These are phyloP conservation scores for Podospora appendiculata DNA, from an alignment of 495 filamentous ascomycete genomes.

Conservation along the genomic window DNA sequence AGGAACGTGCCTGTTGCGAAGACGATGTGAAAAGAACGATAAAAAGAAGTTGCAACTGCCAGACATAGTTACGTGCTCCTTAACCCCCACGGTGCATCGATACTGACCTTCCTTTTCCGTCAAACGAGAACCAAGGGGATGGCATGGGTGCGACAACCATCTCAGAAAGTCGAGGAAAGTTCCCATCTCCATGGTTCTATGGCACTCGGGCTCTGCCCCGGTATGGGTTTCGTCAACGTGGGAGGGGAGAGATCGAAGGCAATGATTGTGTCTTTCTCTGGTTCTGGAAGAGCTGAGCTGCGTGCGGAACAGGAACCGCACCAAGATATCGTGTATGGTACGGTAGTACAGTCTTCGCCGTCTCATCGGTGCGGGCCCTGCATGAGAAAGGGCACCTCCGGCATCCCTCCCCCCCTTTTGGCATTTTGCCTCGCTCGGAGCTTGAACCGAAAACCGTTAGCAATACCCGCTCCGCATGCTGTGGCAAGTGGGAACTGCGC, in stretches of 20 bases:
- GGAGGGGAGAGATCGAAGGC: neutral
- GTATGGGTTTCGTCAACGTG: neutral
- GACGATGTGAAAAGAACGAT: too few relatives aligned
- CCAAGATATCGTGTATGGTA: neutral
- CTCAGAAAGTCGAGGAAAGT: too few relatives aligned
- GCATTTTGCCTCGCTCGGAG: neutral
- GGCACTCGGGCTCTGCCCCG: neutral
- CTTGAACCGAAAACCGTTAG: slow-evolving; percentile 11
- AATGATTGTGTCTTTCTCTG: neutral
- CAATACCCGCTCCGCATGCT: slow-evolving; percentile 1
- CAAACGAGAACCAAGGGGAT: neutral
- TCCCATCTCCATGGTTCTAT: neutral
- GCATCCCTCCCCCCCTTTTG: neutral
- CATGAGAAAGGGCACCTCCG: neutral
- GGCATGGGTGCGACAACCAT: too few relatives aligned
- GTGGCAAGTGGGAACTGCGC: neutral
- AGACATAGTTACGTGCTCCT: too few relatives aligned
- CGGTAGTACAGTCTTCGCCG: neutral
- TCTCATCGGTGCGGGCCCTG: neutral
- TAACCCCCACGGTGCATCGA: neutral
- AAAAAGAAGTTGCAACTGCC: too few relatives aligned
- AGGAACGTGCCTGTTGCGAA: too few relatives aligned
- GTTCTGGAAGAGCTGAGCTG: neutral
- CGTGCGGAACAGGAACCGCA: neutral
- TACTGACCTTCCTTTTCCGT: neutral